Conservation (phyloP, 345 rosid species). For the Corchorus olitorius region DNA sequence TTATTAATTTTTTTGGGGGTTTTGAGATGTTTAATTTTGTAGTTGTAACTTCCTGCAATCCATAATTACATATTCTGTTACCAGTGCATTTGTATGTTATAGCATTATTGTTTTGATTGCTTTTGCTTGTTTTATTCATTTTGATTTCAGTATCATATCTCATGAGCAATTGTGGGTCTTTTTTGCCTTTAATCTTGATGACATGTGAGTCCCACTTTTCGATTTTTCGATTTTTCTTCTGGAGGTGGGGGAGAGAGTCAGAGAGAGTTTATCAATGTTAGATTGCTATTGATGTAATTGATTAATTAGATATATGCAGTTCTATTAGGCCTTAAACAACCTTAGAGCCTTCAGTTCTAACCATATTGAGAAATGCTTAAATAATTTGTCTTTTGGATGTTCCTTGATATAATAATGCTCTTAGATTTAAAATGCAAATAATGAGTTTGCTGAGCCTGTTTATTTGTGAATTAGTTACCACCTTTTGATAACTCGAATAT, state of each 20-base stretch:
- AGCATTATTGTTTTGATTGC: neutral
- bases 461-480: neutral
- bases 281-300: neutral
- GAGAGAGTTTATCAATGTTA: neutral
- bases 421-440: neutral
- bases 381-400: neutral
- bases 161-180: neutral
- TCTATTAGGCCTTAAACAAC: too few relatives aligned
- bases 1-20: neutral
- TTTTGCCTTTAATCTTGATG: slow-evolving; percentile 16
- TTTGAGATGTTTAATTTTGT: neutral
- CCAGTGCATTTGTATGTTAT: neutral
- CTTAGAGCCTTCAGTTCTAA: neutral
- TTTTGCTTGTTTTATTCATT: neutral
- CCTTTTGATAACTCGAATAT: neutral
- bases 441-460: neutral
- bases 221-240: neutral
- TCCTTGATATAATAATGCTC: neutral
- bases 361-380: neutral
- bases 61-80: neutral
- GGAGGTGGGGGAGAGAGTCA: too few relatives aligned
- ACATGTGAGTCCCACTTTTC: slow-evolving; percentile 23
- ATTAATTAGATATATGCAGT: neutral
- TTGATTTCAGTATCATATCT: neutral
- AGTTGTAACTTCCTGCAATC: neutral